Percentiles rank a stretch among this genome's conserved stretches.
These are phyloP conservation scores for Mycothermus thermophilus DNA, from an alignment of 495 filamentous ascomycete species.

Conservation along the genomic window DNA sequence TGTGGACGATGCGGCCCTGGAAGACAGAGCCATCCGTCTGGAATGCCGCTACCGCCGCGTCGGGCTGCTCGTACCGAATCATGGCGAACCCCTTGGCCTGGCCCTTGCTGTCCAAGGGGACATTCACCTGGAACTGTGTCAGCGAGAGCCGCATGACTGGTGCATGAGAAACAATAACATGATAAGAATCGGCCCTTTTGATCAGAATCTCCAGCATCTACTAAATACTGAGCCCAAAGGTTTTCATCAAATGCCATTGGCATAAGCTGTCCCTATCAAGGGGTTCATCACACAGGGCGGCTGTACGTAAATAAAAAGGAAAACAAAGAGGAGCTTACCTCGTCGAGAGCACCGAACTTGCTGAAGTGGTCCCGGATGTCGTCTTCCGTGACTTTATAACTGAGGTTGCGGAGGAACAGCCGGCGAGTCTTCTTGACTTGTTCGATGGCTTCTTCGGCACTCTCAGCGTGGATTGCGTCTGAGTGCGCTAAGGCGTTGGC, in stretches of 20 bases:
- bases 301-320: slow-evolving; percentile 11
- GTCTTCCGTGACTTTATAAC: slow-evolving; percentile 65
- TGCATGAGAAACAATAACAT: slow-evolving; percentile 9
- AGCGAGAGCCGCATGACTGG: slow-evolving; percentile 14
- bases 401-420: slow-evolving; percentile 79
- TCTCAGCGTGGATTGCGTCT: slow-evolving; percentile 12
- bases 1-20: slow-evolving; percentile 81
- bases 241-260: slow-evolving; percentile 45
- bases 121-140: slow-evolving; percentile 50
- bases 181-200: slow-evolving; percentile 18
- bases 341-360: slow-evolving; percentile 59
- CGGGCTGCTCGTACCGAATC: slow-evolving; percentile 56
- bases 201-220: slow-evolving; percentile 45
- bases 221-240: slow-evolving; percentile 45
- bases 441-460: slow-evolving; percentile 25
- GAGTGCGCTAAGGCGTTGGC: slow-evolving; percentile 4
- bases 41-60: slow-evolving; percentile 64
- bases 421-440: slow-evolving; percentile 46
- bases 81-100: slow-evolving; percentile 79
- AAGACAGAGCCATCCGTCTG: slow-evolving; percentile 70
- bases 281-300: slow-evolving; percentile 66
- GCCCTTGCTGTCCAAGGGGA: slow-evolving; percentile 55
- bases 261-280: slow-evolving; percentile 99
- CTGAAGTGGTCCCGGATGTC: slow-evolving; percentile 60
- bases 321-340: slow-evolving; percentile 47